Evolutionary conservation across 129 eudicot genomes (phyloP).

Genomic region (Solidago caesia): DNA sequence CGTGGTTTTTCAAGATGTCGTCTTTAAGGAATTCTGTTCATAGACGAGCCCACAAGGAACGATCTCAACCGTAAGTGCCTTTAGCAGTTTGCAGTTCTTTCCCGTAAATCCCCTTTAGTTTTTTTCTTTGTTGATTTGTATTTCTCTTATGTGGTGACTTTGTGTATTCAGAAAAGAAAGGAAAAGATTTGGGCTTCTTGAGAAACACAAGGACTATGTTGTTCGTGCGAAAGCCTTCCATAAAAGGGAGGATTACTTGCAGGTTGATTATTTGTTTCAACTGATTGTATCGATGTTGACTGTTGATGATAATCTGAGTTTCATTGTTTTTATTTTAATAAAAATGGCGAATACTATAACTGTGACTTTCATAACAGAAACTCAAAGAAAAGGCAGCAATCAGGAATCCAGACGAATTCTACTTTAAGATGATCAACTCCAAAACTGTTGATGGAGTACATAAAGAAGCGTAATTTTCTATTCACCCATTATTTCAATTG

Average conservation of each 20-base stretch:
- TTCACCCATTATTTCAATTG: neutral
- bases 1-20: constrained; percentile 48
- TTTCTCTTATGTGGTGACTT: neutral
- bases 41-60: constrained; percentile 80
- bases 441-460: constrained; percentile 80
- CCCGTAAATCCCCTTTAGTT: neutral
- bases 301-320: neutral
- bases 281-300: neutral
- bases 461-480: constrained; percentile 16
- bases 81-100: neutral
- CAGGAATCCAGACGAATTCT: constrained; percentile 91
- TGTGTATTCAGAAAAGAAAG: constrained; percentile 44
- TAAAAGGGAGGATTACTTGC: constrained; percentile 68
- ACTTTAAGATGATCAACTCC: constrained; percentile 82
- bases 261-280: neutral
- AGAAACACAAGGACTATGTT: constrained; percentile 95
- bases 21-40: constrained; percentile 77
- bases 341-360: constrained; percentile 3
- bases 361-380: constrained; percentile 56
- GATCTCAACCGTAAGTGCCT: constrained; percentile 81
- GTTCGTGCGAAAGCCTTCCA: constrained; percentile 78
- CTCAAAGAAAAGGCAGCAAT: constrained; percentile 86
- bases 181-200: constrained; percentile 74
- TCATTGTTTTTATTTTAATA: neutral
- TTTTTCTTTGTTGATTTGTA: neutral